Percentiles rank a stretch among this genome's conserved stretches.
These are phyloP conservation scores for Rosa rugosa DNA, from an alignment of 306 rosid species.

Conservation along the genomic window DNA sequence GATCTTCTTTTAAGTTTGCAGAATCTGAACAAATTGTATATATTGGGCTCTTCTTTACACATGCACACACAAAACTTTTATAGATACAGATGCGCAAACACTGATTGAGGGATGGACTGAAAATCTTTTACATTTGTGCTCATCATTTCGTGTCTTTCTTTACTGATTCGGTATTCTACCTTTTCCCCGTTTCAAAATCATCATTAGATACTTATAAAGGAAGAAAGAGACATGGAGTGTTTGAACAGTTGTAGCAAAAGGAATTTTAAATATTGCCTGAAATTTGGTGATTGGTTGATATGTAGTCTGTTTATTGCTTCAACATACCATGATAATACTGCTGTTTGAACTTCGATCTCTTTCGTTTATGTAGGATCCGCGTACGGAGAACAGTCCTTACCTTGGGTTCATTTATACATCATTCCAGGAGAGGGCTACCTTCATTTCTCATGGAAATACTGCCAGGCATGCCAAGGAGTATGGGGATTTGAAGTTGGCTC, in stretches of 20 bases:
- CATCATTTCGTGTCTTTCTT: background rate
- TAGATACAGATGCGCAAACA: background rate
- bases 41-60: background rate
- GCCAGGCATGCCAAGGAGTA: conserved; percentile 84
- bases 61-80: background rate
- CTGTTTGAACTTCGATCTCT: background rate
- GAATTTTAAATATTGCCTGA: background rate
- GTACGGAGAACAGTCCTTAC: conserved; percentile 88
- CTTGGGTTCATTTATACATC: conserved; percentile 89
- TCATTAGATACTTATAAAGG: background rate
- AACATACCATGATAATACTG: background rate
- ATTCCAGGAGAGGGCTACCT: conserved; percentile 93
- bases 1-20: background rate
- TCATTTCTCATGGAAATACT: conserved; percentile 92
- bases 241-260: background rate
- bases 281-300: background rate
- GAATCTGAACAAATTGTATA: background rate
- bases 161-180: background rate
- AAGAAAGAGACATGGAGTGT: background rate
- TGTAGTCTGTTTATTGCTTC: background rate
- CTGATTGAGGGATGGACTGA: background rate
- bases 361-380: conserved; percentile 57
- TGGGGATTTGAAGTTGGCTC: conserved; percentile 84
- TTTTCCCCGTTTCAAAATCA: background rate
- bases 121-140: background rate